These are phyloP conservation scores for Colletotrichum tanaceti DNA, from an alignment of 2,329 filamentous ascomycete species.

Conservation along the genomic window DNA sequence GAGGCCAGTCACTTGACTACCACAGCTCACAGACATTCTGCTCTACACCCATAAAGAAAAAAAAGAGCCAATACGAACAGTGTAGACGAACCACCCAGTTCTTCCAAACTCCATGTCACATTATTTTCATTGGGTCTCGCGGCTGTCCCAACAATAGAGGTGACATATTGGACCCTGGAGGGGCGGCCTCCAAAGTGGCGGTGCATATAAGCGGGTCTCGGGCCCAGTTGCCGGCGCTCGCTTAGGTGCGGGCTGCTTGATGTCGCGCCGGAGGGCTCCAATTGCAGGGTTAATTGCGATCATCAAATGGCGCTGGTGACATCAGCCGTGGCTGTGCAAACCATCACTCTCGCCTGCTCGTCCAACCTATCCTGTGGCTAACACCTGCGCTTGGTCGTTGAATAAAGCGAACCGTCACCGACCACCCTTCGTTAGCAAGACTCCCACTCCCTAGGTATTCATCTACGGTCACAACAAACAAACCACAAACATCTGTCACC, in stretches of 20 bases:
- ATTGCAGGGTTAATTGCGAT: slow-evolving; percentile 27
- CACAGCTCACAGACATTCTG: not conserved
- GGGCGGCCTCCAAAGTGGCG: slow-evolving; percentile 38
- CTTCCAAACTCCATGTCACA: not conserved
- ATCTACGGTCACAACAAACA: not conserved
- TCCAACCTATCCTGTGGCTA: slow-evolving; percentile 29
- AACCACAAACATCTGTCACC: not conserved
- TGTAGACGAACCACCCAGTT: slow-evolving; percentile 12
- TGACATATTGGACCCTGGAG: slow-evolving; percentile 7
- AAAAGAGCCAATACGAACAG: not conserved
- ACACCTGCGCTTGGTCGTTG: slow-evolving; percentile 34
- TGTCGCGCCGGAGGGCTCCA: slow-evolving; percentile 36
- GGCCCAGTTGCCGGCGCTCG: slow-evolving; percentile 30
- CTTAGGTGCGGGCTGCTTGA: slow-evolving; percentile 30
- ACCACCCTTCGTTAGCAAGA: slow-evolving; percentile 16
- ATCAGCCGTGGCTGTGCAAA: slow-evolving; percentile 42
- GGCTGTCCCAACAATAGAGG: slow-evolving; percentile 23
- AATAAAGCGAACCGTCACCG: slow-evolving; percentile 29
- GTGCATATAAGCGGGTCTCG: slow-evolving; percentile 16
- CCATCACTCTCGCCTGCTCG: slow-evolving; percentile 32
- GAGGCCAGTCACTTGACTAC: slow-evolving; percentile 12
- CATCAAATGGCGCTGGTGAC: slow-evolving; percentile 36
- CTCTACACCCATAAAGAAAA: slow-evolving; percentile 13
- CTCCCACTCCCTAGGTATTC: not conserved
- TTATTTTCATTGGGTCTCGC: not conserved